Evolutionary conservation across 768 basidiomycete species (phyloP).

Genomic region (Scleroderma bovista): DNA sequence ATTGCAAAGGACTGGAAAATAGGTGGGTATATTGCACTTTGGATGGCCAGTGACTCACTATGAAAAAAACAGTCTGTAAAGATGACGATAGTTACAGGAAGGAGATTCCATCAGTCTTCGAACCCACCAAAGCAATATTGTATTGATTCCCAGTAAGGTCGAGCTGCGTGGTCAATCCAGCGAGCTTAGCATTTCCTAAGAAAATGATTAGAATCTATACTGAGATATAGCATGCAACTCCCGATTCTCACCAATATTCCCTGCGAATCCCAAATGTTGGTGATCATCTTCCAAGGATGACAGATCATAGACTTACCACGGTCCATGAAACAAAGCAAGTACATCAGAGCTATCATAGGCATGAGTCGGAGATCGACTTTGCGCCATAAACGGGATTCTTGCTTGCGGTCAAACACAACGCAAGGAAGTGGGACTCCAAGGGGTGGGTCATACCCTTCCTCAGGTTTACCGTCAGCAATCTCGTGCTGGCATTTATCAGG

Average conservation of each 20-base stretch:
- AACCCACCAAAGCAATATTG: conserved; percentile 57
- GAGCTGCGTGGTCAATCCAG: conserved; percentile 44
- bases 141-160: conserved; percentile 54
- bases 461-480: too few relatives aligned
- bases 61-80: conserved; percentile 57
- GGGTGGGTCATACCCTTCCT: too few relatives aligned
- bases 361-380: conserved; percentile 53
- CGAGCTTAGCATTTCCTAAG: conserved; percentile 56
- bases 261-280: conserved; percentile 35
- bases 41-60: conserved; percentile 36
- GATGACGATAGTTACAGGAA: background rate
- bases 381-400: conserved; percentile 49
- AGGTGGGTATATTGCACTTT: background rate
- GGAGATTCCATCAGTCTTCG: background rate
- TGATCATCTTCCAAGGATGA: background rate
- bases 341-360: conserved; percentile 53
- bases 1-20: background rate
- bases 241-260: conserved; percentile 39
- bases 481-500: too few relatives aligned
- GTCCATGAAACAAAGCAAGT: conserved; percentile 58
- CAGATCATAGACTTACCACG: conserved; percentile 34
- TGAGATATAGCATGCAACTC: too few relatives aligned
- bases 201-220: background rate
- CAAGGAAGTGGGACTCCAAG: background rate
- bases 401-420: conserved; percentile 18